phyloP scores from a whole-genome alignment of 257 asterid species.

The Nicotiana noctiflora region DNA sequence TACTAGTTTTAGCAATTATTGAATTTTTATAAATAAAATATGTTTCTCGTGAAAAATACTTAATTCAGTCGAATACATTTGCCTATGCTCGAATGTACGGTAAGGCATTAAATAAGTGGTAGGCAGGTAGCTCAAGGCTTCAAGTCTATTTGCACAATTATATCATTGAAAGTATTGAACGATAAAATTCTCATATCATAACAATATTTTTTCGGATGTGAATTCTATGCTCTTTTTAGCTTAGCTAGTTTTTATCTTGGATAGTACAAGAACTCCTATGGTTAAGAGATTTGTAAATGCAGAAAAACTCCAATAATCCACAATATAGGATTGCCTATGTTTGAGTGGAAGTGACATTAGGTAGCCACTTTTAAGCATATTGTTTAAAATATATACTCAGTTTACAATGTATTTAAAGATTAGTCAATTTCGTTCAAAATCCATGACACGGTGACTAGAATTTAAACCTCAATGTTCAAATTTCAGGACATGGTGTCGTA shows the following conservation, averaged over 20 bases:
- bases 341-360: background rate
- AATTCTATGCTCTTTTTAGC: background rate
- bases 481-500: too few relatives aligned
- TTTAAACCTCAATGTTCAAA: too few relatives aligned
- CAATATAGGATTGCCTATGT: too few relatives aligned
- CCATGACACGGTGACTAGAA: too few relatives aligned
- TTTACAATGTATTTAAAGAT: background rate
- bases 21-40: too few relatives aligned
- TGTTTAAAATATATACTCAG: too few relatives aligned
- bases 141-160: background rate
- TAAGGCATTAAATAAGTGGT: background rate
- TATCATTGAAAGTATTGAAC: background rate
- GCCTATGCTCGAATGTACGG: background rate
- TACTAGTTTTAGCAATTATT: too few relatives aligned
- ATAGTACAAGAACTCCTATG: background rate
- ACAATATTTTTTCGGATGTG: background rate
- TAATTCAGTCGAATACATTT: background rate
- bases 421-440: too few relatives aligned
- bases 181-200: background rate
- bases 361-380: background rate
- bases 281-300: background rate
- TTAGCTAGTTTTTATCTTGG: background rate
- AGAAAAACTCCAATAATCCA: background rate
- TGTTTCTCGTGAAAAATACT: too few relatives aligned
- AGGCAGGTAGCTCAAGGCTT: background rate